A percentile compares a stretch with the other conserved stretches of the same genome.
Conservation (phyloP, 768 basidiomycete genomes). For the Russula compacta region DNA sequence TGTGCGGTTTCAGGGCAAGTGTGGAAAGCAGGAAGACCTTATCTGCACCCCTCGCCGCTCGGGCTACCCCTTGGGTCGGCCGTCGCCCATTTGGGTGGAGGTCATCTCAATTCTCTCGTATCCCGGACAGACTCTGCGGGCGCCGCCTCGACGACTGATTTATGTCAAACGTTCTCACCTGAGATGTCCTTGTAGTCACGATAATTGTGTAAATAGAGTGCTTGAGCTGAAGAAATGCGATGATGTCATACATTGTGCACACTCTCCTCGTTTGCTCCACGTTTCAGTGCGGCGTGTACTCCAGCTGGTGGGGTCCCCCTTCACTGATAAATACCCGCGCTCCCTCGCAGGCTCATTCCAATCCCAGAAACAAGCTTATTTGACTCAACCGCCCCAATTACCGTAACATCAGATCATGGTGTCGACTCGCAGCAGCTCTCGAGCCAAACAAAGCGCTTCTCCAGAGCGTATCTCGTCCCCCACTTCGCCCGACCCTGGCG, state of each 20-base stretch:
- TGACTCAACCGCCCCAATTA: neutral
- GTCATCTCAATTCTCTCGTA: slow-evolving; percentile 11
- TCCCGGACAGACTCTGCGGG: slow-evolving; percentile 17
- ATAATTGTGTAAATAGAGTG: neutral
- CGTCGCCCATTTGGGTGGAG: neutral
- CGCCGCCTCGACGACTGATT: neutral
- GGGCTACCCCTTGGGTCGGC: neutral
- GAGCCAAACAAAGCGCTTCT: neutral
- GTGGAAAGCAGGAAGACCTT: neutral
- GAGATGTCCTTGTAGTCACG: neutral
- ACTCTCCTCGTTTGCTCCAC: neutral
- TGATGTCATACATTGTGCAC: slow-evolving; percentile 1
- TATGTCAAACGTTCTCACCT: neutral
- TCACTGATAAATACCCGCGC: neutral
- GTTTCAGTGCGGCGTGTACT: neutral
- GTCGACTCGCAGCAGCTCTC: slow-evolving; percentile 7
- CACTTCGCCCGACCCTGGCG: neutral
- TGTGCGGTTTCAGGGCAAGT: neutral
- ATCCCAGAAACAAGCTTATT: neutral
- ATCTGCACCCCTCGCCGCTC: neutral
- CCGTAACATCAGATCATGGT: neutral
- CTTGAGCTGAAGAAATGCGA: neutral
- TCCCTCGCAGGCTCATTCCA: slow-evolving; percentile 4
- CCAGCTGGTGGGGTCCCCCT: neutral
- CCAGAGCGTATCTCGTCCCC: neutral